Evolutionary conservation across 306 rosid genomes (phyloP), one percentile per base, ranked within the genome.

Genomic region (Acacia acuminata): DNA sequence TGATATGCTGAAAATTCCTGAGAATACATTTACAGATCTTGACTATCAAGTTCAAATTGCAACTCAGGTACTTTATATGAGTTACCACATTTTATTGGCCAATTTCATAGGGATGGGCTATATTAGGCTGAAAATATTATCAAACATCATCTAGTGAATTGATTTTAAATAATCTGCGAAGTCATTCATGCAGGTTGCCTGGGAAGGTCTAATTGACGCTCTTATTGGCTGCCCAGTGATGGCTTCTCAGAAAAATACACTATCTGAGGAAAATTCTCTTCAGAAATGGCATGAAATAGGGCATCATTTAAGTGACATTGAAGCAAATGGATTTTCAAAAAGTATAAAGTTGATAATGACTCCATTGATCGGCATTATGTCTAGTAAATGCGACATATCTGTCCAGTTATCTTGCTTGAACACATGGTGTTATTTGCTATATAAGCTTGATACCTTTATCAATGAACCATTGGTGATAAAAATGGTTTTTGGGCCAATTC

Each of bases 171-270:
- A 24, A 44, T 22, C 22, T 8, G 44, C 17, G 34, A 36, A 51
- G 56, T 58, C 58, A 7, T 85, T 50, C 36, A 53, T 82, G 48
- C 88, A 93, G 98, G 94, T 90, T 83, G 93, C 97, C 43, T 94
- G 98, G 97, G 93, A 91, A 89, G 94, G 97, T 77, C 91, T 93
- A 81, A 85, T 90, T 27, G 94, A 94, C 81, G 94, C 98, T 36
- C 95, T 94, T 70, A 82, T 91, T 90, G 85, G 77, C 80, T 80
- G 81, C 72, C 83, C 87, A 73, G 60, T 74, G 44, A 73, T 85
- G n/a, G 76, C 66, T 76, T 74, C 77, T 50, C 77, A 82, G 72
- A 84, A 77, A 80, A 83, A 58, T 85, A 75, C 82, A 50, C 77
- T 58, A 55, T n/a, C 76, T 69, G 82, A 42, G 85, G 89, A 79